Conservation (phyloP, 169 alveolate species). For the Theileria equi region DNA sequence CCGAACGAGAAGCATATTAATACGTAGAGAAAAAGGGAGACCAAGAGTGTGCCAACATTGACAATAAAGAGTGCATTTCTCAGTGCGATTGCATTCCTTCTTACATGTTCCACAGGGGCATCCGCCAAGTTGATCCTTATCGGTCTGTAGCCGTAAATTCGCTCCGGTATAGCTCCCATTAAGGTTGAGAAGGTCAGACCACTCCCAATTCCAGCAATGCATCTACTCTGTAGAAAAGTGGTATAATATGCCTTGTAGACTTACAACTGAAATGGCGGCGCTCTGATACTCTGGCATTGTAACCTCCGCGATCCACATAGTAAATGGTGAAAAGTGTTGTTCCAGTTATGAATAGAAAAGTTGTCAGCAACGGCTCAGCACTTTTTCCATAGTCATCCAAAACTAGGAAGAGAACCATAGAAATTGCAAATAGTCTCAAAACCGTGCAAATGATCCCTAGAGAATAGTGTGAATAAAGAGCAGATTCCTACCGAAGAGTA, state of each 20-base stretch:
- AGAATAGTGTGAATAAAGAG: too few relatives aligned
- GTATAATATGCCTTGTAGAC: too few relatives aligned
- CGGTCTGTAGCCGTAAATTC: conserved; percentile 78
- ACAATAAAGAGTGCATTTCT: neutral
- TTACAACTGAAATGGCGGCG: conserved; percentile 78
- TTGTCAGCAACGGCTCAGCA: too few relatives aligned
- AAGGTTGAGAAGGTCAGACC: conserved; percentile 83
- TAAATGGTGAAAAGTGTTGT: conserved; percentile 84
- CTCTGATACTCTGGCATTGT: conserved; percentile 84
- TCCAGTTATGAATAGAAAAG: conserved; percentile 80
- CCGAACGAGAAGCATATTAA: neutral
- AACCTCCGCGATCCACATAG: conserved; percentile 84
- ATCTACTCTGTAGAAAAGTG: conserved; percentile 69
- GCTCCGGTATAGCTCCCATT: conserved; percentile 83
- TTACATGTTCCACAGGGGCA: conserved; percentile 71
- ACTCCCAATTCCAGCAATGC: conserved; percentile 83
- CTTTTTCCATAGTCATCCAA: conserved; percentile 62
- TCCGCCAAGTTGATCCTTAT: conserved; percentile 69
- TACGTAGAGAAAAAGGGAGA: neutral
- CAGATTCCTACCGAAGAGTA: conserved; percentile 75
- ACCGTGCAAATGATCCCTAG: conserved; percentile 67
- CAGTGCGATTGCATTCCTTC: conserved; percentile 80
- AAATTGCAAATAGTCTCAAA: conserved; percentile 64
- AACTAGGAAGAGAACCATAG: conserved; percentile 66
- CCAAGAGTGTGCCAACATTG: neutral